Evolutionary conservation across 495 filamentous ascomycete species (phyloP), one percentile per base, ranked within the genome.

Genomic region (Penicillium malachiteum): DNA sequence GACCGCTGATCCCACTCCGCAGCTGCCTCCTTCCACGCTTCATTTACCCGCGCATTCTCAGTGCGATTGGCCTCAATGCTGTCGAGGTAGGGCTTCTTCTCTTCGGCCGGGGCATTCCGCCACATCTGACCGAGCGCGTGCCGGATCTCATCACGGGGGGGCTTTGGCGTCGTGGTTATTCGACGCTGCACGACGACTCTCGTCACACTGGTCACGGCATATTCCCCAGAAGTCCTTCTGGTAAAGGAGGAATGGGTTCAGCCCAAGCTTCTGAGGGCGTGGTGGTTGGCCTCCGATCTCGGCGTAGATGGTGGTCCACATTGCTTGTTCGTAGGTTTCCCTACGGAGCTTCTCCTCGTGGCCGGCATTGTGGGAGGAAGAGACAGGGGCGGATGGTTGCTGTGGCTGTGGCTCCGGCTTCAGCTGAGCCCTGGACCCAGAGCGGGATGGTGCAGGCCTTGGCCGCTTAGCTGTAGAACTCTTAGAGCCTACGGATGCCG

Each of bases 121-220:
- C 94, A 98, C 89, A 91, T 92, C 62, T 86, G 84, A 14, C 91
- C 89, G 16, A 93, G 78, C 55, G 88, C 89, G 8, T 83, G 79
- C 34, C 94, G 87, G 48, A 98, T 86, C 57, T 94, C 90, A 59
- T 93, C 81, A 42, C 83, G 81, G 1, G 76, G n/a, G 73, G 2
- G 82, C 83, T 55, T 80, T 93, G 2, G 86, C 85, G 39, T 83
- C 80, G 2, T 86, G 77, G 58, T 88, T 86, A 3, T 81, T 83
- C 18, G 86, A 87, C 37, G 83, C 78, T 17, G 81, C 72, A 41
- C 84, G 81, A 5, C 84, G 81, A 2, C 79, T 80, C 40, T 85
- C 83, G 50, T 92, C 89, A 59, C 89, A 91, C 57, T 83, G 77
- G 32, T 74, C 75, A 59, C 91, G 90, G 63, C 87, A 90, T 50